A percentile compares a stretch with the other conserved stretches of the same genome.
Evolutionary conservation across 2,329 filamentous ascomycete genomes (phyloP).

Genomic region (Talaromyces islandicus): DNA sequence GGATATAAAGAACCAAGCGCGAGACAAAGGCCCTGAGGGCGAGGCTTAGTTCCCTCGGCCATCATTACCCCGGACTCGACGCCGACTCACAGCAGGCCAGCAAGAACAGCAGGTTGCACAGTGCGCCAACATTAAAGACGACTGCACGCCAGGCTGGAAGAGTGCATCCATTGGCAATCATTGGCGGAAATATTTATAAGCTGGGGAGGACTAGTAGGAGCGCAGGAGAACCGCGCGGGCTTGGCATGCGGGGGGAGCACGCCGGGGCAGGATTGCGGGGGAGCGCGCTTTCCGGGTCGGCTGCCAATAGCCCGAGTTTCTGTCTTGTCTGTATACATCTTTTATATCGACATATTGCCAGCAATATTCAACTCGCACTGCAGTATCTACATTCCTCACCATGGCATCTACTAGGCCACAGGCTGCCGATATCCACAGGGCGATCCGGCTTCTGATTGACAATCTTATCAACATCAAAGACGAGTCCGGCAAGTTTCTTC

Average conservation of each 20-base stretch:
- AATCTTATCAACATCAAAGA: conserved; percentile 75
- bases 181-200: background rate
- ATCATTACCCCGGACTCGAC: background rate
- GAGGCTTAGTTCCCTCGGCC: background rate
- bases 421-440: conserved; percentile 41
- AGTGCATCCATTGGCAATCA: background rate
- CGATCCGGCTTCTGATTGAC: conserved; percentile 62
- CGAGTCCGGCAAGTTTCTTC: conserved; percentile 65
- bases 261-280: background rate
- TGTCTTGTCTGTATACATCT: background rate
- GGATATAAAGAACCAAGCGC: background rate
- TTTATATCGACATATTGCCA: background rate
- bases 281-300: background rate
- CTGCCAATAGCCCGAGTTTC: background rate
- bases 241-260: background rate
- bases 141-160: background rate
- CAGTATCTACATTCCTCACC: background rate
- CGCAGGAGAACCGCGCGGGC: background rate
- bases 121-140: background rate
- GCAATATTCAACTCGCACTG: background rate
- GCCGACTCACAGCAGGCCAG: background rate
- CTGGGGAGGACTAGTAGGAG: background rate
- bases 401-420: conserved; percentile 16
- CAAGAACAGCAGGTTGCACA: background rate
- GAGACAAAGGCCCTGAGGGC: background rate